A percentile compares a stretch with the other conserved stretches of the same genome.
Conservation (phyloP, 1,284 basidiomycete genomes). For the Leccinum olivaceoglutinosum region DNA sequence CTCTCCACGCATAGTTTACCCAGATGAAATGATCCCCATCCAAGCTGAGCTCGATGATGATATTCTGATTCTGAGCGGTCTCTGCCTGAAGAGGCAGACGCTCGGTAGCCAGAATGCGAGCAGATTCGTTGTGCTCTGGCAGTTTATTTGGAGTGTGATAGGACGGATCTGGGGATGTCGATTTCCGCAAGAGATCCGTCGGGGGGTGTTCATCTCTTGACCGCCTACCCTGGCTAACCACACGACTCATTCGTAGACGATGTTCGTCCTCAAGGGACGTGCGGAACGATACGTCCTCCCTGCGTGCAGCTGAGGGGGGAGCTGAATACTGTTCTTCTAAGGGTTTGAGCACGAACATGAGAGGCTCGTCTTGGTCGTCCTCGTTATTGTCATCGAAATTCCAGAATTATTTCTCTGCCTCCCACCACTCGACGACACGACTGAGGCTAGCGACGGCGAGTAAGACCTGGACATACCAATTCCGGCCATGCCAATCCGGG, state of each 20-base stretch:
- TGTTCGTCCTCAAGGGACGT: constrained; percentile 55
- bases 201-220: constrained; percentile 50
- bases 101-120: constrained; percentile 76
- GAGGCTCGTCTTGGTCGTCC: constrained; percentile 82
- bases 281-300: constrained; percentile 42
- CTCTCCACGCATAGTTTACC: constrained; percentile 92
- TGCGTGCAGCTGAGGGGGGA: constrained; percentile 39
- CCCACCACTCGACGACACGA: constrained; percentile 99
- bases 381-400: constrained; percentile 96
- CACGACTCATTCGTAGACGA: constrained; percentile 43
- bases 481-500: constrained; percentile 95
- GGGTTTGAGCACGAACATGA: constrained; percentile 87
- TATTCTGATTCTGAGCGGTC: constrained; percentile 89
- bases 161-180: constrained; percentile 31
- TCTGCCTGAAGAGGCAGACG: constrained; percentile 84
- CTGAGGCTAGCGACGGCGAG: constrained; percentile 95
- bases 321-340: constrained; percentile 50
- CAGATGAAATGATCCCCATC: constrained; percentile 91
- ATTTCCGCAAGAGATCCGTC: constrained; percentile 40
- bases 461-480: constrained; percentile 96
- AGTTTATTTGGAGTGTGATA: constrained; percentile 38
- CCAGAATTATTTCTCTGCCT: constrained; percentile 99
- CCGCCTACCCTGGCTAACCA: constrained; percentile 47
- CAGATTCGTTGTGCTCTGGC: constrained; percentile 59
- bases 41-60: constrained; percentile 91